These are phyloP conservation scores for Onygenales sp. DNA, from an alignment of 2,329 filamentous ascomycete species.

Conservation along the genomic window DNA sequence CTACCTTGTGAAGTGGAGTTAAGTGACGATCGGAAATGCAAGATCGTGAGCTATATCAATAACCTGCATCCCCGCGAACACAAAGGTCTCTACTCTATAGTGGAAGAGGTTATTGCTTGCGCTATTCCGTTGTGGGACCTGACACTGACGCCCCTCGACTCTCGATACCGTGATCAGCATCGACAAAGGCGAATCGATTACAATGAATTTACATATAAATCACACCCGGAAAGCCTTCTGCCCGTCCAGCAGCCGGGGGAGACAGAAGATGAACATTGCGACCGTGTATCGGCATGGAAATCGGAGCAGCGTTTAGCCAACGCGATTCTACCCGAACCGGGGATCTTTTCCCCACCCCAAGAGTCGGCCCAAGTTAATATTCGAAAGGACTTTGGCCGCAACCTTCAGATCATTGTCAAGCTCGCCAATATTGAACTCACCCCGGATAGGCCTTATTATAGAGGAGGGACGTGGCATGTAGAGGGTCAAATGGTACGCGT, in stretches of 20 bases:
- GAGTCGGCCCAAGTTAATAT: conserved; percentile 8
- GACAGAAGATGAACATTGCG: conserved; percentile 7
- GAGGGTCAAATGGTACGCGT: conserved; percentile 37
- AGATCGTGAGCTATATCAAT: conserved; percentile 31
- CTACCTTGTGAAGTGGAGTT: conserved; percentile 26
- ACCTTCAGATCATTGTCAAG: conserved; percentile 55
- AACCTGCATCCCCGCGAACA: conserved; percentile 28
- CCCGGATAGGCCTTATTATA: conserved; percentile 46
- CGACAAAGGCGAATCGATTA: conserved; percentile 3
- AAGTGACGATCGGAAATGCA: background rate
- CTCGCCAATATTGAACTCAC: conserved; percentile 51
- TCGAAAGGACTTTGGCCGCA: conserved; percentile 22
- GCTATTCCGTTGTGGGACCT: conserved; percentile 26
- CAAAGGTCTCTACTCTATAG: conserved; percentile 20
- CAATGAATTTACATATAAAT: conserved; percentile 9
- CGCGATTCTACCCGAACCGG: background rate
- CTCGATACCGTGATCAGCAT: background rate
- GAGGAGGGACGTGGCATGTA: conserved; percentile 33
- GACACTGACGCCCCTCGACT: conserved; percentile 14
- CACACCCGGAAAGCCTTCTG: conserved; percentile 9
- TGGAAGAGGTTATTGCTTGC: conserved; percentile 23
- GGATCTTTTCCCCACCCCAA: background rate
- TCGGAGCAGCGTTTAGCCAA: background rate
- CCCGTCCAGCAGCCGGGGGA: conserved; percentile 3
- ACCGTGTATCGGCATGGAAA: background rate